Base-by-base conservation (phyloP, 495 filamentous ascomycete genomes). In the Monascus purpureus region DNA sequence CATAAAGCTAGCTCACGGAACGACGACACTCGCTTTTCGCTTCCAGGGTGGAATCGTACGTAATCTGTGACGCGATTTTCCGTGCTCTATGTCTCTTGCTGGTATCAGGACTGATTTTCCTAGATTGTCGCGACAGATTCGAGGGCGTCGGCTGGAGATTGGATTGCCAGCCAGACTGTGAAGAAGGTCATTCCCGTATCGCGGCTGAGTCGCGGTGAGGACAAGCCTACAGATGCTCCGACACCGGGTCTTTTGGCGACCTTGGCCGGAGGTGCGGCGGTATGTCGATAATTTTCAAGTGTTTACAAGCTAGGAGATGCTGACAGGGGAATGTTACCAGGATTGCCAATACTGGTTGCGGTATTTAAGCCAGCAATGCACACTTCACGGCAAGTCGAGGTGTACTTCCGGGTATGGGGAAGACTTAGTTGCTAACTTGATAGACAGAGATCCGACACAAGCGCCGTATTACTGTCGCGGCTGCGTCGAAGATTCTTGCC, bases 321-420 rank as follows among this genome's bases (percentile, higher is more conserved):
- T 37, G 32, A 28, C 29, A 17, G 20, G 26, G 29, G 27, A 9
- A 5, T 22, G 15, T 8, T 33, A 30, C 24, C 50, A 82, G 77
- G 90, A 97, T 65, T 97, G 90, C 64, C 90, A 96, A 75, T 96
- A 93, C 68, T 97, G 90, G 90, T 78, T 97, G 43, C 83, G 82
- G 50, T 97, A 93, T 70, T 70, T 97, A 41, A 90, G 90, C 38
- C 92, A 96, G 77, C 85, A 96, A 67, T 97, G 90, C 63, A 88
- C 90, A 31, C 80, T 97, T 39, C 90, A 96, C 61, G 90, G 61
- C 56, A 48, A 35, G 57, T 45, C 29, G 1, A 17, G 8, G 14
- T 20, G 18, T 3, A 6, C n/a, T 8, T 9, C 15, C 8, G 8
- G 6, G 1, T 18, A 7, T 16, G 14, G 18, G 9, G 9, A 29